These are phyloP conservation scores for Lizonia empirigonia DNA, from an alignment of 2,329 filamentous ascomycete genomes.

Conservation along the genomic window DNA sequence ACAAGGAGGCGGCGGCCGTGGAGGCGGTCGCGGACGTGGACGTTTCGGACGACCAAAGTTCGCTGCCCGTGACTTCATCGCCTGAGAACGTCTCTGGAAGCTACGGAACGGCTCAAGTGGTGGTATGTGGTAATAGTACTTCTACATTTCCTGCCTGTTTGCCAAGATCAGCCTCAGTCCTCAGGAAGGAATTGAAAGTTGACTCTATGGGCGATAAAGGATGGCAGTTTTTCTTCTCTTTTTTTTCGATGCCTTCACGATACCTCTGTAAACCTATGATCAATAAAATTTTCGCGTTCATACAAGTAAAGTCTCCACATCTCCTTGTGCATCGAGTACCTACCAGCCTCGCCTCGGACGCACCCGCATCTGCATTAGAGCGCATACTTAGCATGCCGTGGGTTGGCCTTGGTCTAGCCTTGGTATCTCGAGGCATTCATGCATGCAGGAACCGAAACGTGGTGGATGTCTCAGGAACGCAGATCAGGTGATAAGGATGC, in stretches of 20 bases:
- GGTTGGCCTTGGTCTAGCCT: slow-evolving; percentile 1
- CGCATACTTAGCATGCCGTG: too few species aligned
- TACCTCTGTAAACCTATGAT: slow-evolving; percentile 42
- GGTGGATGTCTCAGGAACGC: slow-evolving; percentile 7
- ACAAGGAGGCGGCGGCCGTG: slow-evolving; percentile 11
- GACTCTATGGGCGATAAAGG: slow-evolving; percentile 44
- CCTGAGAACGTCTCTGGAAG: slow-evolving; percentile 19
- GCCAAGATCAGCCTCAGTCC: slow-evolving; percentile 32
- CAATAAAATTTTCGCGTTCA: slow-evolving; percentile 9
- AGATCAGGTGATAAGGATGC: slow-evolving; percentile 4
- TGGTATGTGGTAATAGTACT: slow-evolving; percentile 39
- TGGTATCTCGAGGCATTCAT: slow-evolving; percentile 16
- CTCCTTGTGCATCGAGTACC: too few species aligned
- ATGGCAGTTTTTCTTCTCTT: slow-evolving; percentile 40
- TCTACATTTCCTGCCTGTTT: slow-evolving; percentile 27
- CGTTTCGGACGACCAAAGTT: slow-evolving; percentile 39
- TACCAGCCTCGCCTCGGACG: background rate
- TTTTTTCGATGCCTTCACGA: slow-evolving; percentile 31
- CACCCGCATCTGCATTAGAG: background rate
- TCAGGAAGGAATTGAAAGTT: slow-evolving; percentile 28
- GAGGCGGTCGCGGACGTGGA: slow-evolving; percentile 27
- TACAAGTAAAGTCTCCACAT: background rate
- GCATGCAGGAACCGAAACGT: slow-evolving; percentile 16
- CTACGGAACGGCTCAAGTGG: slow-evolving; percentile 7
- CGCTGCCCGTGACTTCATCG: slow-evolving; percentile 41